Base-by-base conservation (phyloP, 1,139 yeast species). In the Arxiozyma telluris region DNA sequence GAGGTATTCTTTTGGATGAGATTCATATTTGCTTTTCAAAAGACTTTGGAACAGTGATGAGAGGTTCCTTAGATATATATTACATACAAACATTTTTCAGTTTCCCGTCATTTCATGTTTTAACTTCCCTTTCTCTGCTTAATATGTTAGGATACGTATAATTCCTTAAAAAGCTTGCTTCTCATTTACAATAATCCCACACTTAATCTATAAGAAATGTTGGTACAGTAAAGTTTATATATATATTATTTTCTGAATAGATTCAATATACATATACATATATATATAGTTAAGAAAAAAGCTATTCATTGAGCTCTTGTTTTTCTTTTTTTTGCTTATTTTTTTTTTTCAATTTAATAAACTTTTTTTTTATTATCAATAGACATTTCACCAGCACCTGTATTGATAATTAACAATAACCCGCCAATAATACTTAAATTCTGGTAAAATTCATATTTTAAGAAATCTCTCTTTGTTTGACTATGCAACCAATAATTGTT, bases 341-440 rank as follows among this genome's bases (percentile, higher is more conserved):
- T n/a, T 6, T 15, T n/a, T 15, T 15, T 34, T n/a, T 27, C 11
- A 20, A 1, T 18, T 41, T 41, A 44, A 25, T 54, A 46, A 59
- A 88, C 86, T 76, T 93, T 93, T 77, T 93, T 91, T 86, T 93
- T 93, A 72, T 90, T 97, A 69, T 93, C 98, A 58, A 93, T 76
- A 42, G 96, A 87, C 61, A 91, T 77, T 64, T 88, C 94, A 51
- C 98, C 98, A 46, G 98, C 98, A 60, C 98, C 98, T 9, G 96
- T 89, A 72, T 87, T 89, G 60, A 89, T 96, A 60, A 94, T 87
- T 64, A 93, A 76, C 59, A 93, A 74, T 61, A 93, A 80, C 1
- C 98, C 98, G 53, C 98, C 98, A 55, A 93, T 93, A 69, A 93
- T 93, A 57, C 96, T 86, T 67, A 93, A 78, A 47, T 96, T 89